Base-by-base conservation (phyloP, 1,284 basidiomycete genomes). In the Agaricales sp. region DNA sequence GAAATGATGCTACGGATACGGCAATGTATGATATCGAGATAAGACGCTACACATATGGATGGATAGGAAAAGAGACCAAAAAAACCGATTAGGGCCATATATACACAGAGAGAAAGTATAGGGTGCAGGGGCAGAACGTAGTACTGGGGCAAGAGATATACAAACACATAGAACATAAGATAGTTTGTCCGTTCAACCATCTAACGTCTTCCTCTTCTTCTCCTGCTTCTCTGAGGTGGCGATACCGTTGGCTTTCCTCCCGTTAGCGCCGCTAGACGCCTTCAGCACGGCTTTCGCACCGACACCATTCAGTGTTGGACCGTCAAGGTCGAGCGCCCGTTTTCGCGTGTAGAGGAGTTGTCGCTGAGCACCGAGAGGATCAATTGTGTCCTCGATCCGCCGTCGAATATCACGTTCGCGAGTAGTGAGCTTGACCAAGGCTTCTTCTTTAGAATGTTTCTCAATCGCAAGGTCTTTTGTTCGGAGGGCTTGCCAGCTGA, bases 401-500 rank as follows among this genome's bases (percentile, higher is more conserved):
- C 77, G 81, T 43, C 84, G 78, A 52, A 87, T 74, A 57, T 87
- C 82, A 43, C 82, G 80, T 62, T 88, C 85, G 48, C 76, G 72
- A 3, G 77, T 75, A 2, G 82, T 84, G 25, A 88, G 70, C 53
- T 75, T 78, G 30, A 64, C 61, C 35, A 87, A 66, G 3, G 75
- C 72, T 21, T 74, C 76, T 54, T 83, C 80, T 60, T 79, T 81
- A 57, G 75, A 73, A 55, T 82, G 76, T 60, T 75, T 80, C 59
- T 91, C 88, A 53, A 80, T 78, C 51, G 70, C 70, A 46, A 87
- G 74, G 57, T 91, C 88, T 46, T 75, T 78, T 48, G 69, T 63
- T 4, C 89, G 82, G 37, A 89, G 71, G 54, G 77, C 77, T 63
- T 89, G 86, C 88, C 88, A 92, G 2, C 86, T 87, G 30, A 12